Conservation (phyloP, 345 rosid species). For the Acer yangbiense region DNA sequence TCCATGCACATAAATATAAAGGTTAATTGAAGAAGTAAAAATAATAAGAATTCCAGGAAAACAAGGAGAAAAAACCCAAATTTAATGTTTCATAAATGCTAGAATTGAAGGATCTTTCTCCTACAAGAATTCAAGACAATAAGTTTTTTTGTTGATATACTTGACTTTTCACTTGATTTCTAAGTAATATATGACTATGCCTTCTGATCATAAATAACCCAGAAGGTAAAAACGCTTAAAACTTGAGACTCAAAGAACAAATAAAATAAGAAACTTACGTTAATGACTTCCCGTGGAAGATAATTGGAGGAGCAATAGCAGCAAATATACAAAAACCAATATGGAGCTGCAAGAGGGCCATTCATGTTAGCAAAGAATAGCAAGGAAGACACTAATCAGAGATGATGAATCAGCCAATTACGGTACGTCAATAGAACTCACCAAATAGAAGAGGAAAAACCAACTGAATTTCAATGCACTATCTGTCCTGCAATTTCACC, state of each 20-base stretch:
- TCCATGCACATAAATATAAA: neutral
- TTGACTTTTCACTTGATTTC: neutral
- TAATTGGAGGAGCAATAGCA: slow-evolving; percentile 97
- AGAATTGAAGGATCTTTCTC: slow-evolving; percentile 2
- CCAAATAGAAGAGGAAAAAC: slow-evolving; percentile 97
- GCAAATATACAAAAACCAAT: slow-evolving; percentile 92
- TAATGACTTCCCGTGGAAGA: slow-evolving; percentile 93
- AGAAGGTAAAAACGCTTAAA: neutral
- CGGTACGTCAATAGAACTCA: slow-evolving; percentile 39
- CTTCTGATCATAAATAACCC: neutral
- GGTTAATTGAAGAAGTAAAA: neutral
- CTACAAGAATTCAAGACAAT: neutral
- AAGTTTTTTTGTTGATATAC: neutral
- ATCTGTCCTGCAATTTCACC: slow-evolving; percentile 74
- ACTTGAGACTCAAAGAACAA: slow-evolving; percentile 11
- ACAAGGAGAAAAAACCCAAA: neutral
- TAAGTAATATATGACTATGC: neutral
- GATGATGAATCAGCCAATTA: slow-evolving; percentile 4
- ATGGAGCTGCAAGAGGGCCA: slow-evolving; percentile 63
- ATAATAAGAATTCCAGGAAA: neutral
- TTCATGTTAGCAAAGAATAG: slow-evolving; percentile 19
- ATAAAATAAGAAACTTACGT: slow-evolving; percentile 64
- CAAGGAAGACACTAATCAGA: slow-evolving; percentile 10
- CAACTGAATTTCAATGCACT: slow-evolving; percentile 93
- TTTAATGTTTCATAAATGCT: neutral